These are phyloP conservation scores for Mrakia frigida DNA, from an alignment of 768 basidiomycete species.

Conservation along the genomic window DNA sequence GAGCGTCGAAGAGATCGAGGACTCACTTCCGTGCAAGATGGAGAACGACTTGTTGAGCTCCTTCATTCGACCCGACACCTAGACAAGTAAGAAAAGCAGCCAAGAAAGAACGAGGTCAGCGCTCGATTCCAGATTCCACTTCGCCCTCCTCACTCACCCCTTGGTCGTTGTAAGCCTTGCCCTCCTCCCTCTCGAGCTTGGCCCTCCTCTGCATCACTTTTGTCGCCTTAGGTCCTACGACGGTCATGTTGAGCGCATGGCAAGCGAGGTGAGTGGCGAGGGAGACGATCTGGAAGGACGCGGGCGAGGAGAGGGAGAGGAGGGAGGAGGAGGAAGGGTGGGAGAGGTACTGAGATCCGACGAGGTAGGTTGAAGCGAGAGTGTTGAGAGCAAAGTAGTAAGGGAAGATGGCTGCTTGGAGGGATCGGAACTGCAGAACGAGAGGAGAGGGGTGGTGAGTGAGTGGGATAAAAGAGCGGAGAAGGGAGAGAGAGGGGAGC, in stretches of 20 bases:
- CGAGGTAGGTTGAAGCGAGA: background rate
- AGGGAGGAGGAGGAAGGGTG: slow-evolving; percentile 54
- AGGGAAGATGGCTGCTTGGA: slow-evolving; percentile 71
- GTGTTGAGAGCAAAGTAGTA: slow-evolving; percentile 54
- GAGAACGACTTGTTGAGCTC: slow-evolving; percentile 63
- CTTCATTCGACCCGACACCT: slow-evolving; percentile 68
- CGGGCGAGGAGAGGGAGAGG: slow-evolving; percentile 41
- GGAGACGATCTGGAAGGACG: slow-evolving; percentile 38
- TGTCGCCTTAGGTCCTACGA: slow-evolving; percentile 65
- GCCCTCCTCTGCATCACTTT: slow-evolving; percentile 75
- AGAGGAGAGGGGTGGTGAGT: background rate
- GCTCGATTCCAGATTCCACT: background rate
- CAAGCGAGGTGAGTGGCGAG: slow-evolving; percentile 38
- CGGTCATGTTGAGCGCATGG: slow-evolving; percentile 60
- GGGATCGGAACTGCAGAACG: slow-evolving; percentile 55
- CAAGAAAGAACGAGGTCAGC: background rate
- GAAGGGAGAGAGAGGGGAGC: background rate
- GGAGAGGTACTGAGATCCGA: slow-evolving; percentile 38
- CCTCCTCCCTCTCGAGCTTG: slow-evolving; percentile 67
- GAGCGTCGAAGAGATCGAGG: background rate
- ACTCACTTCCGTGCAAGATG: slow-evolving; percentile 54
- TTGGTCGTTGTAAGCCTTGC: slow-evolving; percentile 60
- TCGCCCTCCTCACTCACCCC: slow-evolving; percentile 50
- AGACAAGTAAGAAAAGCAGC: slow-evolving; percentile 6
- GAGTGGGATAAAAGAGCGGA: background rate